Conservation (phyloP, 345 rosid genomes). For the Eucalyptus coolabah region DNA sequence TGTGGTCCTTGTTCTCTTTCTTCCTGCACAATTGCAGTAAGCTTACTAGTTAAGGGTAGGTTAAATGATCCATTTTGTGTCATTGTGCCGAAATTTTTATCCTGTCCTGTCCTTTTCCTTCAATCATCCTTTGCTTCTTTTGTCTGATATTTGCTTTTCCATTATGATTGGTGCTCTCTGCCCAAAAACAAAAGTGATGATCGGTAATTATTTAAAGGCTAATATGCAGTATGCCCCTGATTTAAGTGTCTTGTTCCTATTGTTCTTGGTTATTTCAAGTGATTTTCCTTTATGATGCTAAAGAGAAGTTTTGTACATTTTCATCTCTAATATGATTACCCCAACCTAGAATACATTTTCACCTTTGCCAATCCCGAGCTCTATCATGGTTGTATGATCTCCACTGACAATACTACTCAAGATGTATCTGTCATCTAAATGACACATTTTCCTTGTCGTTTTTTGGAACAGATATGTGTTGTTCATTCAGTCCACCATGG, state of each 20-base stretch:
- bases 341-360: neutral
- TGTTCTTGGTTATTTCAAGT: neutral
- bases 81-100: neutral
- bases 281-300: neutral
- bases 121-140: neutral
- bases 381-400: neutral
- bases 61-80: neutral
- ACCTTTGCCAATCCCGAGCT: neutral
- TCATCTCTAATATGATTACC: neutral
- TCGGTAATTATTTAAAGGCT: neutral
- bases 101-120: neutral
- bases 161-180: neutral
- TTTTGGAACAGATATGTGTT: slow-evolving; percentile 62
- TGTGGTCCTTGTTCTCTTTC: neutral
- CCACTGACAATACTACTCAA: neutral
- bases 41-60: neutral
- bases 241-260: neutral
- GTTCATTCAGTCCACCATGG: slow-evolving; percentile 62
- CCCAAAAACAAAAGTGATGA: neutral
- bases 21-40: neutral
- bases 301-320: neutral
- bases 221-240: neutral
- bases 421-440: neutral
- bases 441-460: neutral
- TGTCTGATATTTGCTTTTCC: neutral